A percentile compares a stretch with the other conserved stretches of the same genome.
Conservation (phyloP, 2,329 filamentous ascomycete genomes). For the Orbilia brochopaga region DNA sequence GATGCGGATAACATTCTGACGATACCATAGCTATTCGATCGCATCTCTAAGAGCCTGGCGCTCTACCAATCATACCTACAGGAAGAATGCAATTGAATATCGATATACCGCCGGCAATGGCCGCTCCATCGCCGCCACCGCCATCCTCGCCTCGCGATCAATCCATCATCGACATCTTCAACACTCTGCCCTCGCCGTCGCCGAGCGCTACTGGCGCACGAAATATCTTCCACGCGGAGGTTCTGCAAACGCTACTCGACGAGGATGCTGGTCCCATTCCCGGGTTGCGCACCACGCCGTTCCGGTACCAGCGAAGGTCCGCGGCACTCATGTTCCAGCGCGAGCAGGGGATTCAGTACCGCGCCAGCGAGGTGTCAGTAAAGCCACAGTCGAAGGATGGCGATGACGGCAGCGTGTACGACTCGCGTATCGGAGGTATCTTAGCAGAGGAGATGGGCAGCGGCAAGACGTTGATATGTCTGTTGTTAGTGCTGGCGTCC, state of each 20-base stretch:
- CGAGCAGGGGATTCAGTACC: conserved; percentile 71
- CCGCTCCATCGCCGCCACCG: background rate
- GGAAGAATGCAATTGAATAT: no score
- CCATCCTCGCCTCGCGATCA: conserved; percentile 7
- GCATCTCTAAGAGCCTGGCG: no score
- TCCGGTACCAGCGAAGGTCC: conserved; percentile 80
- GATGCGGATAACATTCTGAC: no score
- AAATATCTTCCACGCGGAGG: conserved; percentile 60
- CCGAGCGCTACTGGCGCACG: conserved; percentile 61
- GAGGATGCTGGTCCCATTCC: conserved; percentile 58
- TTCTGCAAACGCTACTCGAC: conserved; percentile 64
- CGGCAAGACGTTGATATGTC: conserved; percentile 87
- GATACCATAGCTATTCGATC: no score
- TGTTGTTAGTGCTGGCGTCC: conserved; percentile 78
- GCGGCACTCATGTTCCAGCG: conserved; percentile 83
- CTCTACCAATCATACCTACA: no score
- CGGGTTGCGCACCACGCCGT: conserved; percentile 70
- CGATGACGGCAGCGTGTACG: conserved; percentile 67
- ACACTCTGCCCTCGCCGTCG: conserved; percentile 71
- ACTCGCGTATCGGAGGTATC: conserved; percentile 76
- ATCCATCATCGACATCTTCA: conserved; percentile 69
- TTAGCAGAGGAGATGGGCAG: conserved; percentile 79
- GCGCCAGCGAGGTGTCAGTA: conserved; percentile 67
- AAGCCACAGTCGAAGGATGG: conserved; percentile 64
- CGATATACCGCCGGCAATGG: background rate